Conservation (phyloP, 1,139 yeast genomes). For the Hansenula lynferdii region DNA sequence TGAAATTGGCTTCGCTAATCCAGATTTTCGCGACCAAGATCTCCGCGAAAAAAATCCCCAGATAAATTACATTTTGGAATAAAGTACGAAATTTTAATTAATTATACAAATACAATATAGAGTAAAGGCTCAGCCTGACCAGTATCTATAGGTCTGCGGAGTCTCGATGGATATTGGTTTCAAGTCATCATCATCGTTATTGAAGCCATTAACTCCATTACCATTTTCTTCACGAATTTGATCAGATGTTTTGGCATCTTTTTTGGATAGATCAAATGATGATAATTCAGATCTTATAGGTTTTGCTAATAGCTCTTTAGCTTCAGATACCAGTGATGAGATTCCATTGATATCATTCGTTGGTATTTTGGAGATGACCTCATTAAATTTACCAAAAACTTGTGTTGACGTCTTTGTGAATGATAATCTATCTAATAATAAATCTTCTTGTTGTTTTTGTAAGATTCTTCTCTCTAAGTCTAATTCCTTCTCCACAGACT, state of each 20-base stretch:
- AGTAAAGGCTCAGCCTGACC: conserved; percentile 50
- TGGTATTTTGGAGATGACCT: too few species aligned
- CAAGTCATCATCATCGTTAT: conserved; percentile 31
- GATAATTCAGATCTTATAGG: conserved; percentile 35
- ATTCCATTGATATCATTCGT: conserved; percentile 11
- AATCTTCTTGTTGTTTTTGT: conserved; percentile 74
- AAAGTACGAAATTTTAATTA: not conserved
- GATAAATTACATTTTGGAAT: too few species aligned
- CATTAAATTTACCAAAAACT: conserved; percentile 19
- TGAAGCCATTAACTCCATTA: conserved; percentile 5
- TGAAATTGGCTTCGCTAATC: too few species aligned
- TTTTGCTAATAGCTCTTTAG: conserved; percentile 44
- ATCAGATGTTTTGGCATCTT: conserved; percentile 14
- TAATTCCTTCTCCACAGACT: conserved; percentile 68
- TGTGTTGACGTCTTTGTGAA: conserved; percentile 32
- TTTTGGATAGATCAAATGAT: conserved; percentile 10
- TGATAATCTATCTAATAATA: conserved; percentile 73
- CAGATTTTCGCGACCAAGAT: too few species aligned
- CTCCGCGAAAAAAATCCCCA: too few species aligned
- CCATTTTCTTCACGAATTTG: conserved; percentile 9
- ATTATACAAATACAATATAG: not conserved
- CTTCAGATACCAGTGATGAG: conserved; percentile 35
- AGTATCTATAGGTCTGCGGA: conserved; percentile 82
- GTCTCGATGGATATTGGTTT: conserved; percentile 78
- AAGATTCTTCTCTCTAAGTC: conserved; percentile 75